Evolutionary conservation across 192 early-diverging fungal genomes (phyloP).

Genomic region (Allomyces arbusculus): DNA sequence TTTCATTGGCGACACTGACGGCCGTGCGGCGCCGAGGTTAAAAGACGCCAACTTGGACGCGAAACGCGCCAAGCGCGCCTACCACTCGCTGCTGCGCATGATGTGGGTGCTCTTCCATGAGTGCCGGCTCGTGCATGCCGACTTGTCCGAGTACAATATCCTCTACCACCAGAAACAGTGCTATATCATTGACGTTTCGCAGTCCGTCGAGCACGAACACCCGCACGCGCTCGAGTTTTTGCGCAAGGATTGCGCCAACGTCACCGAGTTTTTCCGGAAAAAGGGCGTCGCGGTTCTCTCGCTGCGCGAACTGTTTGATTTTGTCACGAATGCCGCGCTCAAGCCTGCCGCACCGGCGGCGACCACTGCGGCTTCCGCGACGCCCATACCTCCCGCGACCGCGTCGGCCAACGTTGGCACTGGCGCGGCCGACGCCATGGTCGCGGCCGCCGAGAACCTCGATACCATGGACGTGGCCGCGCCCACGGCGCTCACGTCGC

Average conservation of each 20-base stretch:
- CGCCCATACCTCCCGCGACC: no score
- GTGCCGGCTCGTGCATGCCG: slow-evolving; percentile 88
- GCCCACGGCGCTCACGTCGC: neutral
- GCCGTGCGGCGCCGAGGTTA: slow-evolving; percentile 82
- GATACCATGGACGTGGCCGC: neutral
- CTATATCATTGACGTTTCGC: slow-evolving; percentile 94
- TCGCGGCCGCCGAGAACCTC: neutral
- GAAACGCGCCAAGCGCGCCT: slow-evolving; percentile 48
- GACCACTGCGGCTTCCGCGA: no score
- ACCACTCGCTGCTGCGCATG: slow-evolving; percentile 64
- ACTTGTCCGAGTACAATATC: slow-evolving; percentile 95
- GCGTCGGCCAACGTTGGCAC: neutral
- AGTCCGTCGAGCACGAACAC: slow-evolving; percentile 96
- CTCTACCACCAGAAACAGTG: slow-evolving; percentile 27
- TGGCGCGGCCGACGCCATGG: slow-evolving; percentile 6
- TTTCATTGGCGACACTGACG: slow-evolving; percentile 74
- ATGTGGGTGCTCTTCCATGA: slow-evolving; percentile 82
- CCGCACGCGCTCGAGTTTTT: slow-evolving; percentile 90
- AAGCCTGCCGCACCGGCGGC: neutral
- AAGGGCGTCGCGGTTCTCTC: slow-evolving; percentile 54
- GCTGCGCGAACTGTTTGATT: slow-evolving; percentile 70
- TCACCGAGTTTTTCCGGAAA: slow-evolving; percentile 77
- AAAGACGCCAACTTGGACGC: slow-evolving; percentile 77
- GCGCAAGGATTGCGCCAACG: slow-evolving; percentile 82
- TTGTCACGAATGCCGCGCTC: slow-evolving; percentile 39